Base-by-base conservation (phyloP, 106 monocot genomes). In the Vanilla planifolia region DNA sequence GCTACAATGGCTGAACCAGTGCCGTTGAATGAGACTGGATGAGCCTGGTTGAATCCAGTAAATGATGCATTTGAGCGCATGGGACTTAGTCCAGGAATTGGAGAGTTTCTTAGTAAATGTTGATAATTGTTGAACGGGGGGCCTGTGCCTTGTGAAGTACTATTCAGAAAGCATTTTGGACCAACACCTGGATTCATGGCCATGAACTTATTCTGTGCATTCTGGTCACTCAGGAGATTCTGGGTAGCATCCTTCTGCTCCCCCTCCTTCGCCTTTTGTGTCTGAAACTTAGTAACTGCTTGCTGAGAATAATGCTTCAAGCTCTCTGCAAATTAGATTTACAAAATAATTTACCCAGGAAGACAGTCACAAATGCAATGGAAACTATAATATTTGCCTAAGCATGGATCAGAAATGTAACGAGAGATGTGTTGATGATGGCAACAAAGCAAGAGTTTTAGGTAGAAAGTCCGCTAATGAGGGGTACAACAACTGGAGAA, bases 231-330 rank as follows among this genome's bases (percentile, higher is more conserved):
- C 19, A 60, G 43, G 16, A 70, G 34, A 48, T 44, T 50, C 40
- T 79, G 73, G 39, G 66, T 8, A 47, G 34, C 61, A 26, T 59
- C 33, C 17, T 57, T 26, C 42, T 75, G 77, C 27, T 86, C 80
- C 14, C 35, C 21, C 55, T 53, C 72, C 33, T 74, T 71, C 40
- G 65, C 62, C 28, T 75, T 81, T 47, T 61, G 63, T n/a, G 63
- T 55, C 60, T 72, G 70, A 22, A 67, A 52, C 58, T 67, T 76
- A 24, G 44, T 58, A 20, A 73, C 61, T 63, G 67, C 67, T 16
- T 73, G 75, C 20, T 48, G 71, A 32, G 82, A 30, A 43, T 79
- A 88, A 20, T 51, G 76, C 70, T 88, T 88, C 75, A 88, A 56
- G 56, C 79, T 71, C 35, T 88, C 87, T 88, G 76, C 59, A 66